These are phyloP conservation scores for Verbena officinalis DNA, from an alignment of 257 asterid genomes.

Conservation along the genomic window DNA sequence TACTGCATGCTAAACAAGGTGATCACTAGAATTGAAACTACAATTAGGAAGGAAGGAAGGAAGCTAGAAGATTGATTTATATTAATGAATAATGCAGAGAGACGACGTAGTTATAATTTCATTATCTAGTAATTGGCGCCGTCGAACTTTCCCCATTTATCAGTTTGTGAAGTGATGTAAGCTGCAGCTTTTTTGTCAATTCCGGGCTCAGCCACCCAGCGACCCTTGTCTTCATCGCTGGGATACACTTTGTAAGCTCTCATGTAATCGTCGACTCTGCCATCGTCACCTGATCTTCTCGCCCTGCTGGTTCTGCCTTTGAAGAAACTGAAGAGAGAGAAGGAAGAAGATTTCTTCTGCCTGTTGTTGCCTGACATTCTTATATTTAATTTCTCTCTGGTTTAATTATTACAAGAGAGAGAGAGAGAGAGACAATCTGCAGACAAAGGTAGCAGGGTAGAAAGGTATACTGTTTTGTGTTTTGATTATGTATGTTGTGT, in stretches of 20 bases:
- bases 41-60: too few species aligned
- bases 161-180: slow-evolving; percentile 51
- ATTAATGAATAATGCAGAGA: too few species aligned
- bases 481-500: slow-evolving; percentile 24
- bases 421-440: neutral
- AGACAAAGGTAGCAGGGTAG: slow-evolving; percentile 12
- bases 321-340: slow-evolving; percentile 55
- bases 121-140: slow-evolving; percentile 28
- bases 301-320: slow-evolving; percentile 40
- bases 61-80: too few species aligned
- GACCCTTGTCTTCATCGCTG: slow-evolving; percentile 78
- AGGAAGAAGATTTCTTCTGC: slow-evolving; percentile 51
- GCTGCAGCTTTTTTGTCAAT: slow-evolving; percentile 69
- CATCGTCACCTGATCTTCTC: slow-evolving; percentile 27
- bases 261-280: slow-evolving; percentile 52
- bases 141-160: slow-evolving; percentile 52
- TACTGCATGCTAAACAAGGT: too few species aligned
- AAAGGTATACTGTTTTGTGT: too few species aligned
- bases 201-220: slow-evolving; percentile 86
- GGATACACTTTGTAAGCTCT: slow-evolving; percentile 80
- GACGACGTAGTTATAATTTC: too few species aligned
- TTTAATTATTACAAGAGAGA: neutral
- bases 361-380: slow-evolving; percentile 53
- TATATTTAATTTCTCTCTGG: neutral
- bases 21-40: too few species aligned